These are phyloP conservation scores for Pseudofabraea citricarpa DNA, from an alignment of 2,329 filamentous ascomycete genomes.

Conservation along the genomic window DNA sequence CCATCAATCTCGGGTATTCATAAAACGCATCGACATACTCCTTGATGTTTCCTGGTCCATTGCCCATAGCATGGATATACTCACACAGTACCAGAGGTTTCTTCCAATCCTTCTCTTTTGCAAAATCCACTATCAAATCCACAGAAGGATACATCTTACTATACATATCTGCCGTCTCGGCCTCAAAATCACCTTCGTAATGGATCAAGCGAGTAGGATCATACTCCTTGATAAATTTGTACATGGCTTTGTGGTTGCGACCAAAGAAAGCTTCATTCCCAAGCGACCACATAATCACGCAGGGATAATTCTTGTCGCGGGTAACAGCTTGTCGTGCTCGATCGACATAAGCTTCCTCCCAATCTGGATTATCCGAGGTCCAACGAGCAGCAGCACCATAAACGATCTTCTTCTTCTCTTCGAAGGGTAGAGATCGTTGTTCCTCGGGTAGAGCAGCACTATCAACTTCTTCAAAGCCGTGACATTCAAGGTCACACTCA, in stretches of 20 bases:
- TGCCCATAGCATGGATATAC: constrained; percentile 47
- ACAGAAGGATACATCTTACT: constrained; percentile 50
- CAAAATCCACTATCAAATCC: constrained; percentile 31
- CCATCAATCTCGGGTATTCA: constrained; percentile 46
- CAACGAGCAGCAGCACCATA: constrained; percentile 46
- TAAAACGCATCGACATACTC: constrained; percentile 52
- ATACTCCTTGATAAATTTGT: constrained; percentile 43
- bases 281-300: constrained; percentile 52
- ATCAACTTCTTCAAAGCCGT: constrained; percentile 41
- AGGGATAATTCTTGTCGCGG: constrained; percentile 51
- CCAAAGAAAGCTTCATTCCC: constrained; percentile 57
- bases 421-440: constrained; percentile 30
- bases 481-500: constrained; percentile 50
- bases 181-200: constrained; percentile 50
- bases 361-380: constrained; percentile 43
- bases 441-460: constrained; percentile 11
- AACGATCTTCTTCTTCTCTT: constrained; percentile 40
- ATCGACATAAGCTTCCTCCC: constrained; percentile 49
- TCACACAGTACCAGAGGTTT: constrained; percentile 34
- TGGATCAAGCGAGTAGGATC: constrained; percentile 50
- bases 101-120: constrained; percentile 13
- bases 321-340: constrained; percentile 48
- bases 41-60: constrained; percentile 51
- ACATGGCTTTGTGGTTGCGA: constrained; percentile 50
- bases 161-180: constrained; percentile 48